These are phyloP conservation scores for Chimonanthus praecox DNA, from an alignment of 164 flowering plant species.

Conservation along the genomic window DNA sequence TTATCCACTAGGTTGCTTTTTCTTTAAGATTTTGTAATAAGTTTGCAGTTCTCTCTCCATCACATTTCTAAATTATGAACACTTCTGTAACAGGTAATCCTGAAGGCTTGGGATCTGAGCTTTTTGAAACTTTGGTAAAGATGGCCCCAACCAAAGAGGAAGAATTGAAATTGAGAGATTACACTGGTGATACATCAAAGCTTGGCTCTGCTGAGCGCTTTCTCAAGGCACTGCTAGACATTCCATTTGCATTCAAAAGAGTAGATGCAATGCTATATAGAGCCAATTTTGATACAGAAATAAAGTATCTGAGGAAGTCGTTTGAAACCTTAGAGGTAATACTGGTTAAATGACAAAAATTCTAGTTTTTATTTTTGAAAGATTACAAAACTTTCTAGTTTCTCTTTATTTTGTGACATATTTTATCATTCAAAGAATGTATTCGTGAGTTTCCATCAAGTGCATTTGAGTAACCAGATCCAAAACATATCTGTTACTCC, in stretches of 20 bases:
- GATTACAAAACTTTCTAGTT: neutral
- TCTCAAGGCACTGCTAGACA: constrained; percentile 74
- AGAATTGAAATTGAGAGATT: constrained; percentile 82
- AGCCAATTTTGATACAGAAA: constrained; percentile 88
- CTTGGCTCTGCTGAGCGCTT: constrained; percentile 94
- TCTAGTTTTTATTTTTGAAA: neutral
- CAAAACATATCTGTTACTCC: neutral
- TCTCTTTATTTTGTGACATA: neutral
- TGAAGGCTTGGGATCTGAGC: constrained; percentile 82
- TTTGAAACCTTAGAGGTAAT: constrained; percentile 89
- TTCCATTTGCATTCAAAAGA: constrained; percentile 93
- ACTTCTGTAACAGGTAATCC: constrained; percentile 55
- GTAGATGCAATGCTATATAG: constrained; percentile 95
- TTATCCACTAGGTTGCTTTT: too few relatives aligned
- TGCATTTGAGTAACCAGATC: too few relatives aligned
- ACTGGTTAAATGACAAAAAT: constrained; percentile 1
- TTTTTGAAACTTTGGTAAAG: constrained; percentile 87
- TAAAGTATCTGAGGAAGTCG: constrained; percentile 71
- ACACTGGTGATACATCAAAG: constrained; percentile 67
- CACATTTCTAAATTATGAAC: neutral
- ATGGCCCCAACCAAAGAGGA: constrained; percentile 99
- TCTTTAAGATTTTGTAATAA: too few relatives aligned
- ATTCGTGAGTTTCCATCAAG: neutral
- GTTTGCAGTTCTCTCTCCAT: too few relatives aligned
- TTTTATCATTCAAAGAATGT: neutral